phyloP scores from a whole-genome alignment of 495 filamentous ascomycete species.

The Ascodesmis nigricans region DNA sequence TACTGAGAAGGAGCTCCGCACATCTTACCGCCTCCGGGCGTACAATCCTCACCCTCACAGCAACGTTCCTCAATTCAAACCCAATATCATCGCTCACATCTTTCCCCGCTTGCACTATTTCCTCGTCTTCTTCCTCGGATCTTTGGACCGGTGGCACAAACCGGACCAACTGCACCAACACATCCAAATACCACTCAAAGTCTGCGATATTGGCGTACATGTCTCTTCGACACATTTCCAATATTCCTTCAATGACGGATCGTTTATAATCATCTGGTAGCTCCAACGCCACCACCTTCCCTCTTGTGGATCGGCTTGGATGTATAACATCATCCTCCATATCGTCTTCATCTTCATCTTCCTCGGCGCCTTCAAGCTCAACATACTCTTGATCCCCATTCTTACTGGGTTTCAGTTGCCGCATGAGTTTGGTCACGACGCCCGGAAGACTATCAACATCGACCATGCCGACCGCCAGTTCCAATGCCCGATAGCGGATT shows the following conservation, averaged over 20 bases:
- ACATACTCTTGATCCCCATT: constrained; percentile 36
- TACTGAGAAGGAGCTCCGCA: constrained; percentile 52
- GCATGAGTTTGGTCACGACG: constrained; percentile 71
- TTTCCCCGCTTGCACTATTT: constrained; percentile 4
- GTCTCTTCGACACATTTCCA: constrained; percentile 77
- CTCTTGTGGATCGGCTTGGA: constrained; percentile 4
- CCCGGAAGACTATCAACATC: constrained; percentile 54
- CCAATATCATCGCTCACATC: constrained; percentile 56
- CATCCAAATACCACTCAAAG: constrained; percentile 91
- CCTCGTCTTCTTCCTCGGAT: constrained; percentile 17
- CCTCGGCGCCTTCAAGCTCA: constrained; percentile 18
- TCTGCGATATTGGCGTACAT: constrained; percentile 69
- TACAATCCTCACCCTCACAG: constrained; percentile 73
- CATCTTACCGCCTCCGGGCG: constrained; percentile 54
- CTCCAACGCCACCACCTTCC: constrained; percentile 9
- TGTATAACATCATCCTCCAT: constrained; percentile 19
- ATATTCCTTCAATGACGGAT: constrained; percentile 53
- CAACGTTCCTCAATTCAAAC: constrained; percentile 62
- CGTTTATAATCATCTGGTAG: constrained; percentile 65
- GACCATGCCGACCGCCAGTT: constrained; percentile 80
- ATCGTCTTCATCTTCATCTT: constrained; percentile 17
- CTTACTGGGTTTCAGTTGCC: constrained; percentile 43
- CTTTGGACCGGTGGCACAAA: constrained; percentile 31
- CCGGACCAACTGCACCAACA: constrained; percentile 58
- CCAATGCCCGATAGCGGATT: constrained; percentile 81